Evolutionary conservation across 2,329 filamentous ascomycete species (phyloP).

Genomic region (Coniochaeta sp.): DNA sequence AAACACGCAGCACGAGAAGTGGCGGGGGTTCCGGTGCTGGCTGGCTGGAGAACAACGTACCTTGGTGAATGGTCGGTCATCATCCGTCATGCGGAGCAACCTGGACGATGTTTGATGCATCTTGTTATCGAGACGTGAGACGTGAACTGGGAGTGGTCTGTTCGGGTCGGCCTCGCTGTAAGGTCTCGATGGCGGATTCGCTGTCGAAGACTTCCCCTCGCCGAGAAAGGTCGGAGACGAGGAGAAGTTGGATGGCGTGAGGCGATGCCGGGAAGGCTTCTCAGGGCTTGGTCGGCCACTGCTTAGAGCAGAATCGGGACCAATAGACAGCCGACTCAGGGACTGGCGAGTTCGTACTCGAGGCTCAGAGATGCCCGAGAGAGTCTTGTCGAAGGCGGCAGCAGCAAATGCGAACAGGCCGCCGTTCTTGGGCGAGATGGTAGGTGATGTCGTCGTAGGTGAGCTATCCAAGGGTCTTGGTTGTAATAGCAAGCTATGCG

Average conservation of each 20-base stretch:
- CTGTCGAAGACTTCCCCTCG: constrained; percentile 23
- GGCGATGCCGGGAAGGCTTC: constrained; percentile 19
- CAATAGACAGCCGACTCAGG: constrained; percentile 40
- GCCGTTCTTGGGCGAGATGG: constrained; percentile 34
- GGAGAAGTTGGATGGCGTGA: constrained; percentile 26
- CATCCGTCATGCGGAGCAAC: constrained; percentile 94
- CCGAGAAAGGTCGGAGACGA: constrained; percentile 17
- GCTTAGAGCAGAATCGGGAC: constrained; percentile 23
- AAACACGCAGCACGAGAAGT: neutral
- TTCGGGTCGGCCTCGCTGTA: constrained; percentile 48
- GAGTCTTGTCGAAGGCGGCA: too few species aligned
- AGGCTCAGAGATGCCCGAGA: constrained; percentile 52
- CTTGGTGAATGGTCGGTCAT: constrained; percentile 91
- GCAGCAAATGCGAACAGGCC: constrained; percentile 52
- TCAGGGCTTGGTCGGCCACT: constrained; percentile 18
- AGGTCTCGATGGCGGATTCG: constrained; percentile 34
- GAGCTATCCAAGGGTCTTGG: neutral
- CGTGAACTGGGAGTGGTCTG: constrained; percentile 34
- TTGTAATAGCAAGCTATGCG: neutral
- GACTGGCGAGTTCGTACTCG: constrained; percentile 45
- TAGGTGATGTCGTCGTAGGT: constrained; percentile 14
- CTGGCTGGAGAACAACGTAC: constrained; percentile 51
- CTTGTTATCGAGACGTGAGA: constrained; percentile 50
- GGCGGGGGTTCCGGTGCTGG: neutral
- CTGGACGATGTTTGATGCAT: constrained; percentile 99